phyloP scores from a whole-genome alignment of 805 yeast species.

The Metschnikowia anglica region DNA sequence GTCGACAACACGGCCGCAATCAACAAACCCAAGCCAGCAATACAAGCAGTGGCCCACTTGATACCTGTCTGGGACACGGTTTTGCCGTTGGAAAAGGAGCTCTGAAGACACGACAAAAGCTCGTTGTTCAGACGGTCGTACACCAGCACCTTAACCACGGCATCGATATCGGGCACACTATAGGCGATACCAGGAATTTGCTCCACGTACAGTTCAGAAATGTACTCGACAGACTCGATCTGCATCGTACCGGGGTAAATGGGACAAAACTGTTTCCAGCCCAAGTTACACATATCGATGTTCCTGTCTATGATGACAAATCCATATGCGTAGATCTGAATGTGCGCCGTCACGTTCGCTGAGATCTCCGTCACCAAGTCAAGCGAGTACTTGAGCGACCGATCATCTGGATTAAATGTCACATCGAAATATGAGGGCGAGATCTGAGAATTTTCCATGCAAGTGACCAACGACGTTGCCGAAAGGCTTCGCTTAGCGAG shows the following conservation, averaged over 20 bases:
- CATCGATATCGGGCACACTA: slow-evolving; percentile 84
- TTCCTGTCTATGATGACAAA: slow-evolving; percentile 59
- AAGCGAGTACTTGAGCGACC: slow-evolving; percentile 65
- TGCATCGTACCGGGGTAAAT: slow-evolving; percentile 78
- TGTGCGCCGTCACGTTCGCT: slow-evolving; percentile 65
- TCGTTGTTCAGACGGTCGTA: slow-evolving; percentile 41
- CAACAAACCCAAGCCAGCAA: slow-evolving; percentile 84
- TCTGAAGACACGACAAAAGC: slow-evolving; percentile 70
- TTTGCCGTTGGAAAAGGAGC: slow-evolving; percentile 71
- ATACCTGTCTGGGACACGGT: slow-evolving; percentile 69
- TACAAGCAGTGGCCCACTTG: slow-evolving; percentile 91
- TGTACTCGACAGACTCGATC: slow-evolving; percentile 66
- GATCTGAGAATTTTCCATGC: slow-evolving; percentile 74
- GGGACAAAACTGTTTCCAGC: slow-evolving; percentile 90
- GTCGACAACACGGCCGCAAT: slow-evolving; percentile 80
- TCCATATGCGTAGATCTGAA: slow-evolving; percentile 84
- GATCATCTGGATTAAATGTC: slow-evolving; percentile 67
- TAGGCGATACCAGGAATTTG: slow-evolving; percentile 83
- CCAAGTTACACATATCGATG: slow-evolving; percentile 62
- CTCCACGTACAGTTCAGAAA: slow-evolving; percentile 47
- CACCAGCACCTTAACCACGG: slow-evolving; percentile 60
- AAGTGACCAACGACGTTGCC: slow-evolving; percentile 82
- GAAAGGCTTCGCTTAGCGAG: slow-evolving; percentile 29
- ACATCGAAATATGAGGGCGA: slow-evolving; percentile 76
- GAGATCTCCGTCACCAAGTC: slow-evolving; percentile 67